Evolutionary conservation across 495 filamentous ascomycete genomes (phyloP).

Genomic region (Podospora tetraspora): DNA sequence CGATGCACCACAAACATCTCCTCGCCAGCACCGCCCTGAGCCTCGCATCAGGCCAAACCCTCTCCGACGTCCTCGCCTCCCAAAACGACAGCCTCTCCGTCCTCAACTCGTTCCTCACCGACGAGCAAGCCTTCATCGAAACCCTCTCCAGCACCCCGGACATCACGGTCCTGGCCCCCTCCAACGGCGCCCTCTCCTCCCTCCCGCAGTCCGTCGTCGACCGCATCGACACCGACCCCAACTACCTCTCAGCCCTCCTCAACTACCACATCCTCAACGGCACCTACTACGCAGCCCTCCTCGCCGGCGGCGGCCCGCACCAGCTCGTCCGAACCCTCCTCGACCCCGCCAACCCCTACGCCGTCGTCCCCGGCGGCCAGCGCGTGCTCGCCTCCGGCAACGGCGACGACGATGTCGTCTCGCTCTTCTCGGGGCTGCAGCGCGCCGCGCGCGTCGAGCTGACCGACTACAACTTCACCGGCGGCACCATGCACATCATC

Average conservation of each 20-base stretch:
- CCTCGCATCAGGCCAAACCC: constrained; percentile 28
- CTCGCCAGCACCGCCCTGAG: neutral
- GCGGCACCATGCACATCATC: constrained; percentile 63
- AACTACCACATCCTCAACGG: constrained; percentile 63
- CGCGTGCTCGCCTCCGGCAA: constrained; percentile 25
- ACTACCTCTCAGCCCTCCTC: constrained; percentile 46
- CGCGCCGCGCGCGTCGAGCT: constrained; percentile 32
- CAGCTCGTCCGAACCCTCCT: constrained; percentile 54
- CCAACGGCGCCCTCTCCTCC: constrained; percentile 50
- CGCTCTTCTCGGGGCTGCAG: constrained; percentile 15
- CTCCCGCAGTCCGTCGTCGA: constrained; percentile 34
- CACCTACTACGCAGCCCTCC: constrained; percentile 38
- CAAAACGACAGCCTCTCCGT: constrained; percentile 38
- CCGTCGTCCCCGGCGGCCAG: constrained; percentile 41
- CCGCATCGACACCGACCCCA: constrained; percentile 29
- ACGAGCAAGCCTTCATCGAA: constrained; percentile 35
- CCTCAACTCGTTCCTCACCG: constrained; percentile 41
- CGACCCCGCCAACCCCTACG: constrained; percentile 34
- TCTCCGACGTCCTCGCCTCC: constrained; percentile 33
- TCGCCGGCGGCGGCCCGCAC: constrained; percentile 20
- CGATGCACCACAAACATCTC: constrained; percentile 37
- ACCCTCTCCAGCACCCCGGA: constrained; percentile 42
- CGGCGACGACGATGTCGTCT: constrained; percentile 33
- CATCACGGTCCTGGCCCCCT: constrained; percentile 62
- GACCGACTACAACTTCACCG: constrained; percentile 53